Percentiles rank a stretch among this genome's conserved stretches.
phyloP scores from a whole-genome alignment of 2,329 filamentous ascomycete species.

The Neofusicoccum sp. region DNA sequence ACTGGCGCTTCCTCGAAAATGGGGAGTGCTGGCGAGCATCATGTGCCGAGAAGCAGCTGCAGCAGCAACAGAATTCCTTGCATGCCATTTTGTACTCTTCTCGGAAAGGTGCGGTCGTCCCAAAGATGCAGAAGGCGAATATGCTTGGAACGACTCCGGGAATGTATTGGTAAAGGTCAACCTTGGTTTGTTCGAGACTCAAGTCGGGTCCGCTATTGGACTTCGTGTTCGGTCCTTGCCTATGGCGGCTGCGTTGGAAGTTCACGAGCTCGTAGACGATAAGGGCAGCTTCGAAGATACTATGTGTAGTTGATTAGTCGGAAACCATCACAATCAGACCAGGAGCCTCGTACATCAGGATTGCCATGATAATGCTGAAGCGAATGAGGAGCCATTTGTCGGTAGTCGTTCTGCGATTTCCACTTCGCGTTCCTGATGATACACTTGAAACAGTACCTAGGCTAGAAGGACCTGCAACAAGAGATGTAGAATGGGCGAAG shows the following conservation, averaged over 20 bases:
- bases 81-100: not conserved
- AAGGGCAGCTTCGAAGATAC: conserved; percentile 11
- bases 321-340: not conserved
- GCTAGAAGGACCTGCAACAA: not conserved
- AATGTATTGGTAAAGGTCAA: conserved; percentile 15
- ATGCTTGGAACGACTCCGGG: conserved; percentile 5
- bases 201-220: not conserved
- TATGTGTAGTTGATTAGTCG: not conserved
- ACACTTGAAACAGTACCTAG: not conserved
- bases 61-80: not conserved
- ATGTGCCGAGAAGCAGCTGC: not conserved
- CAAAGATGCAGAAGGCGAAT: conserved; percentile 15
- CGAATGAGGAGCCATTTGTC: conserved; percentile 18
- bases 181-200: conserved; percentile 2
- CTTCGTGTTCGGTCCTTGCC: not conserved
- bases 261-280: conserved; percentile 15
- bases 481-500: not conserved
- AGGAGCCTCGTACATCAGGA: not conserved
- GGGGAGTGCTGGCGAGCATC: not conserved
- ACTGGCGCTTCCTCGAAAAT: not conserved
- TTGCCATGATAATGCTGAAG: conserved; percentile 12
- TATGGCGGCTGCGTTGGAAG: conserved; percentile 1
- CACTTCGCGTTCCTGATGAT: not conserved
- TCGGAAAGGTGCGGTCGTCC: conserved; percentile 5
- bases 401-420: not conserved